These are phyloP conservation scores for Capronia coronata DNA, from an alignment of 2,329 filamentous ascomycete genomes.

Conservation along the genomic window DNA sequence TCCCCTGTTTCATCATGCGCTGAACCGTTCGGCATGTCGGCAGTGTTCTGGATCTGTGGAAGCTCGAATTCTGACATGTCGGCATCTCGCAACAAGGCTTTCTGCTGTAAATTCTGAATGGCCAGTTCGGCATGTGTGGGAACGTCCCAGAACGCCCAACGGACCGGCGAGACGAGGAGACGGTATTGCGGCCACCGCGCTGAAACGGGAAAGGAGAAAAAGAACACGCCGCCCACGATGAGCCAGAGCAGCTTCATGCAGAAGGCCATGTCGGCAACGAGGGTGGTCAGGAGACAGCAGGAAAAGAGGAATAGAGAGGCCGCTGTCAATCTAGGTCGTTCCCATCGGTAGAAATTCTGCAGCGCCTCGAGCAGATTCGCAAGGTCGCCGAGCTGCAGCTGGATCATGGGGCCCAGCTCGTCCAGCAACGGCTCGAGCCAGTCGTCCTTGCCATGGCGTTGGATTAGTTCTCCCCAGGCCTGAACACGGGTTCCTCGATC, in stretches of 20 bases:
- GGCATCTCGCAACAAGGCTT: constrained; percentile 14
- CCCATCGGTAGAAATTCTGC: constrained; percentile 36
- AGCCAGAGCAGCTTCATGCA: constrained; percentile 36
- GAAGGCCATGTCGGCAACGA: constrained; percentile 32
- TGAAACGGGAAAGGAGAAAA: constrained; percentile 34
- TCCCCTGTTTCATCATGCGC: no score
- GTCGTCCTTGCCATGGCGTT: constrained; percentile 33
- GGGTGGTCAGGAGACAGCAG: constrained; percentile 31
- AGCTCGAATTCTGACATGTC: constrained; percentile 12
- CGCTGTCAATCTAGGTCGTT: constrained; percentile 32
- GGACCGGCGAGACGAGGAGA: constrained; percentile 33
- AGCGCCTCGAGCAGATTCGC: constrained; percentile 36
- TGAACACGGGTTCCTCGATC: constrained; percentile 31
- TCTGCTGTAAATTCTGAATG: constrained; percentile 21
- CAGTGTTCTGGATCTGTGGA: not conserved
- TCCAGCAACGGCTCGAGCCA: constrained; percentile 38
- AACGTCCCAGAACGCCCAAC: constrained; percentile 37
- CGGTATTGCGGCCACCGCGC: constrained; percentile 35
- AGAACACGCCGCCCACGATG: constrained; percentile 33
- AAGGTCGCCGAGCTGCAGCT: constrained; percentile 36
- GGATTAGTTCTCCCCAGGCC: constrained; percentile 35
- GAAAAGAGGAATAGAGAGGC: constrained; percentile 34
- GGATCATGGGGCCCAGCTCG: constrained; percentile 34
- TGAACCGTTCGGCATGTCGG: no score
- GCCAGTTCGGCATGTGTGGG: constrained; percentile 32